These are phyloP conservation scores for Inosperma sp. DNA, from an alignment of 768 basidiomycete species.

Conservation along the genomic window DNA sequence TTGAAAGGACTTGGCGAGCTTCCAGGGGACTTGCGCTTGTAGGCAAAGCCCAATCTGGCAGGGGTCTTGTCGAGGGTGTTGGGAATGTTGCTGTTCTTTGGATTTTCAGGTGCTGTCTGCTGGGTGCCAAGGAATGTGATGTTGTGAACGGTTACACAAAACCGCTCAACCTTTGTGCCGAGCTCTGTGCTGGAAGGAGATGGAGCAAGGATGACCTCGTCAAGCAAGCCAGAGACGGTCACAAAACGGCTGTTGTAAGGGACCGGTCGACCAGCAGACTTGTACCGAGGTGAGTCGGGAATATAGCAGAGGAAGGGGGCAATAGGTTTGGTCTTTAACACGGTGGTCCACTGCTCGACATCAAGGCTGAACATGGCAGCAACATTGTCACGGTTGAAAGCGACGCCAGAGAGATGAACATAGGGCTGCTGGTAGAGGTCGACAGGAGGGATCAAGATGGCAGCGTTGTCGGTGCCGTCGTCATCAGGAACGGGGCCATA, in stretches of 20 bases:
- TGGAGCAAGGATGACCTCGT: conserved; percentile 2
- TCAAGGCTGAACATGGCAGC: conserved; percentile 5
- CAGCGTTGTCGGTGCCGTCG: background rate
- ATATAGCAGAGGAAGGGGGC: conserved; percentile 2
- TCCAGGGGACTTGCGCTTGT: too few species aligned
- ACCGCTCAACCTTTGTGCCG: background rate
- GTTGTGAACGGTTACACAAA: background rate
- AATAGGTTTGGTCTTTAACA: background rate
- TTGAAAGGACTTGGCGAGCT: too few species aligned
- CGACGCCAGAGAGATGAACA: conserved; percentile 9
- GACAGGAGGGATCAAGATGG: background rate
- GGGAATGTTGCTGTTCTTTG: background rate
- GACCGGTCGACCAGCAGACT: conserved; percentile 7
- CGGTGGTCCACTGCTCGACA: background rate
- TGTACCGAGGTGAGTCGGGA: conserved; percentile 12
- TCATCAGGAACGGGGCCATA: background rate
- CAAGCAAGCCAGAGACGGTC: background rate
- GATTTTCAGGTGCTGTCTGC: background rate
- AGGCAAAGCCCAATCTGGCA: too few species aligned
- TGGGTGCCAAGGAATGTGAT: background rate
- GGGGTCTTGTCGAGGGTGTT: background rate
- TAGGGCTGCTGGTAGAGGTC: background rate
- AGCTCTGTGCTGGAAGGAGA: background rate
- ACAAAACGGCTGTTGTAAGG: conserved; percentile 11
- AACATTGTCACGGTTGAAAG: conserved; percentile 1